These are phyloP conservation scores for Vickermania spadyakhi DNA, from an alignment of 208 protist genomes.

Conservation along the genomic window DNA sequence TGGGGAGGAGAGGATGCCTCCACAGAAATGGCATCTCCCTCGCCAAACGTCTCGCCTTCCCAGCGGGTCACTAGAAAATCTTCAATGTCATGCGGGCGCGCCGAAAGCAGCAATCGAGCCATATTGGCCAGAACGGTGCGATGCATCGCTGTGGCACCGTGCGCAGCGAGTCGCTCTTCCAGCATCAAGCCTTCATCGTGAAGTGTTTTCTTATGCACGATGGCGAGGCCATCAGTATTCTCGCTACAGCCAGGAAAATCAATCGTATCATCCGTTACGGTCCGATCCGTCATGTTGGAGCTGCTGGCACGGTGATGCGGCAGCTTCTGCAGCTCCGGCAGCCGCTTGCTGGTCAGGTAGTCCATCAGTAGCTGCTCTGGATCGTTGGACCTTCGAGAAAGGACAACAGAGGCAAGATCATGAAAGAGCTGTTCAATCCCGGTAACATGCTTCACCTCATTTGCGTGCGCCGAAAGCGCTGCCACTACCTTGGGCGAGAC, in stretches of 20 bases:
- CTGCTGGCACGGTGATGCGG: constrained; percentile 3
- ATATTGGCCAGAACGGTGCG: background rate
- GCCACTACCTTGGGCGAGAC: background rate
- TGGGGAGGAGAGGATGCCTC: background rate
- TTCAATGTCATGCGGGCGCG: background rate
- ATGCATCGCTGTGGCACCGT: background rate
- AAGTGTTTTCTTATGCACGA: background rate
- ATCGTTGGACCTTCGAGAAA: constrained; percentile 30
- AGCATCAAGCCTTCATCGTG: background rate
- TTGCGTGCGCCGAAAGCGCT: background rate
- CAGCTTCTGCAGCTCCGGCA: constrained; percentile 9
- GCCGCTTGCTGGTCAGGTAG: constrained; percentile 16
- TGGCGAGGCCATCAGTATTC: background rate
- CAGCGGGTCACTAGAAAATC: background rate
- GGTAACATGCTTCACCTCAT: background rate
- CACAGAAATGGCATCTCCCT: background rate
- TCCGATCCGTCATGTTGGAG: constrained; percentile 4
- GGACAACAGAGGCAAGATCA: constrained; percentile 21
- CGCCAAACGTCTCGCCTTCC: background rate
- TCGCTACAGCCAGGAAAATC: background rate
- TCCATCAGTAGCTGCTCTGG: constrained; percentile 48
- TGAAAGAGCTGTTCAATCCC: constrained; percentile 16
- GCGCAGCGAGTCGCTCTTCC: background rate
- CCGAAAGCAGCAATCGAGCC: background rate
- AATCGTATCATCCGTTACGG: background rate